These are phyloP conservation scores for Gossypium australe DNA, from an alignment of 345 rosid genomes.

Conservation along the genomic window DNA sequence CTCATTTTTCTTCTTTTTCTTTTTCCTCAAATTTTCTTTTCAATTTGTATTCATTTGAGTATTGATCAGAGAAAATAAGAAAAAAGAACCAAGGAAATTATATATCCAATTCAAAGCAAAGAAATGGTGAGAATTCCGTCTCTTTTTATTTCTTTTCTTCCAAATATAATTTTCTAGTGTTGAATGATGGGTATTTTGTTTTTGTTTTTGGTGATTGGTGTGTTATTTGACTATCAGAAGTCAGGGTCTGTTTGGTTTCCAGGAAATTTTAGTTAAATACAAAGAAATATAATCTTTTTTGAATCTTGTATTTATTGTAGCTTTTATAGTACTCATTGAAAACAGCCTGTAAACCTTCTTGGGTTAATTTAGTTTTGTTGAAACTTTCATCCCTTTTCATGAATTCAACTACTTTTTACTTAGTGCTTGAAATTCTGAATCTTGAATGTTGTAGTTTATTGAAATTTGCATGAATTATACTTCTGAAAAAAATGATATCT, in stretches of 20 bases:
- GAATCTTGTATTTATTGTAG: background rate
- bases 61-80: background rate
- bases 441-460: background rate
- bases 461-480: background rate
- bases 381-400: background rate
- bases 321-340: background rate
- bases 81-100: background rate
- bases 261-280: background rate
- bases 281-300: background rate
- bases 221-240: background rate
- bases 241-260: conserved; percentile 9
- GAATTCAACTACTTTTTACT: background rate
- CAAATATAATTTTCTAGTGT: background rate
- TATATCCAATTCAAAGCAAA: background rate
- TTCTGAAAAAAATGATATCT: background rate
- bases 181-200: background rate
- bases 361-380: background rate
- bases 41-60: background rate
- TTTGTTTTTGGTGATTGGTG: background rate
- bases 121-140: conserved; percentile 8
- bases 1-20: background rate
- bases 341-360: background rate
- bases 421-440: background rate
- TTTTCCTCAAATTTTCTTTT: background rate
- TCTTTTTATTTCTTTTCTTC: background rate